Evolutionary conservation across 371 early-diverging fungal genomes (phyloP), one percentile per base, ranked within the genome.

Genomic region (Rhizopus sp.): DNA sequence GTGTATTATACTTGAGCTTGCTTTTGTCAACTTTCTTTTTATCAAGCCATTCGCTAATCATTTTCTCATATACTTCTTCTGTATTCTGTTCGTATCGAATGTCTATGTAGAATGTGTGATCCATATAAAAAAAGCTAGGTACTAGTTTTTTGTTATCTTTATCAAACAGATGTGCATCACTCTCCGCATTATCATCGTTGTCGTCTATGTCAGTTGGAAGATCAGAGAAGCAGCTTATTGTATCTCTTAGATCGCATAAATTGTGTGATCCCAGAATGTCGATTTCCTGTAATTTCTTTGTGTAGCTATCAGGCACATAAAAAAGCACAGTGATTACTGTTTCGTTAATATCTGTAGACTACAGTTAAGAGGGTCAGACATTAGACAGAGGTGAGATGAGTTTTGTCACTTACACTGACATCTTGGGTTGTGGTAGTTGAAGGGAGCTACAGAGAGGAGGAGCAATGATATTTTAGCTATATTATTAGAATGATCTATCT

Each of bases 21-120:
- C 37, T 17, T 23, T 29, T 45, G 31, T 68, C 53, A 9, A 29
- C 72, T 55, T 34, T 45, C 57, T 63, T 63, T 30, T 55, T 58
- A 0, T 48, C 33, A 2, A 63, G 30, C 64, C 64, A 63, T 0
- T 5, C 0, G 15, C 45, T 29, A 7, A 63, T 63, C 5, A 35
- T 12, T 0, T 12, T 4, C 12, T 44, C 33, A 46, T 63, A 63
- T 8, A 41, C 39, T 3, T 42, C 45, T 7, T 7, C 1, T 5
- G 37, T 38, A 30, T 12, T 4, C 4, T 53, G 49, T 23, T 50
- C 51, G 9, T 64, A 59, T 34, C 82, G 58, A 1, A 55, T 57
- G 58, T 84, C 84, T 2, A 68, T 59, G 53, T 81, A 82, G 54
- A 81, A 78, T 4, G 60, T 57, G 45, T 77, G 63, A 38, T 79